Evolutionary conservation across 768 basidiomycete species (phyloP).

Genomic region (Tylopilus subfusipes): DNA sequence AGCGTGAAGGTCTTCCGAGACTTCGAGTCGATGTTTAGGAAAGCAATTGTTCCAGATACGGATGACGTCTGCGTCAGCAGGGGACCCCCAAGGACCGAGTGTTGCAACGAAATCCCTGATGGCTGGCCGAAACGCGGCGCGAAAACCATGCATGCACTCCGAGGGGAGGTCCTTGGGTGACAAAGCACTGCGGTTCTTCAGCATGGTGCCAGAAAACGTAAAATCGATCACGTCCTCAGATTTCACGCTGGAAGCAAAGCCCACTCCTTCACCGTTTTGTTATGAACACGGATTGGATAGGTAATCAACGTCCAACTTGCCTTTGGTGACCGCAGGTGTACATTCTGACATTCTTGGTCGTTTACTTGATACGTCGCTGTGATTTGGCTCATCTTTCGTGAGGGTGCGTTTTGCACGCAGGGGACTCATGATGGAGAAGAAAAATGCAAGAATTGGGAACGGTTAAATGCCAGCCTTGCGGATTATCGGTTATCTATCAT

Average conservation of each 20-base stretch:
- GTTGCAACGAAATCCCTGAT: neutral
- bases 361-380: neutral
- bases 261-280: neutral
- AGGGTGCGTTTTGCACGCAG: neutral
- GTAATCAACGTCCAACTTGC: neutral
- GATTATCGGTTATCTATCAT: neutral
- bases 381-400: neutral
- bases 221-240: neutral
- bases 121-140: neutral
- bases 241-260: neutral
- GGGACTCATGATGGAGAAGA: neutral
- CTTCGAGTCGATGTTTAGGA: neutral
- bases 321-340: neutral
- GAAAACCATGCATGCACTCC: neutral
- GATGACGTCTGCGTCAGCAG: neutral
- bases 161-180: neutral
- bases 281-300: neutral
- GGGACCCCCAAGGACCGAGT: neutral
- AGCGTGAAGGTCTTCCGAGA: neutral
- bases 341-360: neutral
- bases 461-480: too few relatives aligned
- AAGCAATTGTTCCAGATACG: slow-evolving; percentile 1
- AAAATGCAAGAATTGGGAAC: neutral
- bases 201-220: neutral
- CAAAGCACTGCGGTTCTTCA: neutral